These are phyloP conservation scores for Globisporangium abappressorium DNA, from an alignment of 352 stramenopile species.

Conservation along the genomic window DNA sequence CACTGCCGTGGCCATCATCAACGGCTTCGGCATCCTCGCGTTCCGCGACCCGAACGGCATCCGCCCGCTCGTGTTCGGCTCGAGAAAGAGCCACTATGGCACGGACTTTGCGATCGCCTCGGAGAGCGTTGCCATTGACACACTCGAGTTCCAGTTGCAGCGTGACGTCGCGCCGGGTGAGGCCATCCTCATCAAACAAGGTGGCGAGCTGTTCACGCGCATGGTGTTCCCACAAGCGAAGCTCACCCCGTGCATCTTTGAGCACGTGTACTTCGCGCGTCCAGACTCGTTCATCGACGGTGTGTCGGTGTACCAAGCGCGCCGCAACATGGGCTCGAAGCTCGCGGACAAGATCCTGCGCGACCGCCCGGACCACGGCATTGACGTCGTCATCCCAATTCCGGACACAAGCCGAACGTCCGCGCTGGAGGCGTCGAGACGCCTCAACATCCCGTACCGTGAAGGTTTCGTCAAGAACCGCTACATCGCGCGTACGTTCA, in stretches of 20 bases:
- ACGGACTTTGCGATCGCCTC: slow-evolving; percentile 95
- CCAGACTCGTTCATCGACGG: slow-evolving; percentile 99
- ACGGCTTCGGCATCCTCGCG: slow-evolving; percentile 96
- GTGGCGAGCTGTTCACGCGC: slow-evolving; percentile 81
- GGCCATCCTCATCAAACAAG: slow-evolving; percentile 94
- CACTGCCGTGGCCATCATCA: slow-evolving; percentile 96
- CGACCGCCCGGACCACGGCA: slow-evolving; percentile 88
- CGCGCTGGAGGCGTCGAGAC: slow-evolving; percentile 88
- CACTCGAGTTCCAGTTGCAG: slow-evolving; percentile 94
- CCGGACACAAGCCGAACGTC: slow-evolving; percentile 97
- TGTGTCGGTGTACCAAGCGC: slow-evolving; percentile 97
- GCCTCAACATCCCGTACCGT: slow-evolving; percentile 92
- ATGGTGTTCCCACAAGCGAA: slow-evolving; percentile 68
- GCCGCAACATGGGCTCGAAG: slow-evolving; percentile 98
- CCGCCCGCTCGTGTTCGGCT: slow-evolving; percentile 94
- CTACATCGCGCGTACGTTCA: slow-evolving; percentile 99
- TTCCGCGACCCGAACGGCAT: slow-evolving; percentile 99
- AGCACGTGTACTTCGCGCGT: slow-evolving; percentile 99
- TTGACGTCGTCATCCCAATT: slow-evolving; percentile 99
- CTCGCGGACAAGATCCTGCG: slow-evolving; percentile 95
- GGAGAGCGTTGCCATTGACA: slow-evolving; percentile 98
- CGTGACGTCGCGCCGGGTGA: slow-evolving; percentile 96
- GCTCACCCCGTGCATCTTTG: slow-evolving; percentile 98
- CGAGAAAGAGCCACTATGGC: slow-evolving; percentile 73
- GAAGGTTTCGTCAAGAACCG: slow-evolving; percentile 99